Base-by-base conservation (phyloP, 2,329 filamentous ascomycete genomes). In the Westerdykella ornata region DNA sequence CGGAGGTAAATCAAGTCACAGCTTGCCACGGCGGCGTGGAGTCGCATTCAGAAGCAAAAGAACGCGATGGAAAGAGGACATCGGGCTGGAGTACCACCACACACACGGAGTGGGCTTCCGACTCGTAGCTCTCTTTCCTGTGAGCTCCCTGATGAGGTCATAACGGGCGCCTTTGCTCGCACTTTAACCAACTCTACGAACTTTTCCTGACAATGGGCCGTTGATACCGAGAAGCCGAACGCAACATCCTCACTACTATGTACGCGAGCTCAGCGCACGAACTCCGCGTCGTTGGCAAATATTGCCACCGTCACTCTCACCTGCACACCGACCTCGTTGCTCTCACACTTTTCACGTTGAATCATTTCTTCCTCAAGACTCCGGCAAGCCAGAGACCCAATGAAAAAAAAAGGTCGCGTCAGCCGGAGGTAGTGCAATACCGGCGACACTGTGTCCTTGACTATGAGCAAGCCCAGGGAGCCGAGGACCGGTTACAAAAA, bases 391-490 rank as follows among this genome's bases (percentile, higher is more conserved):
- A 38, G 38, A 48, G 37, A 42, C 42, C 56, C 41, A 54, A 62
- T 57, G 59, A 26, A 26, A 26, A 26, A 62, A 60, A 51, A 49
- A 43, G 36, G 28, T 85, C 78, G 82, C 82, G 74, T 84, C 80
- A 66, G 78, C 78, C 73, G 73, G 80, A 77, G 74, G 72, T 76
- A 85, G 82, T 85, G 82, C 80, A 76, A 82, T 78, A 80, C 80
- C 75, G 72, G 75, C 78, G 80, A 85, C 81, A 85, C 82, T 68
- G 77, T 85, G 80, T 22, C 75, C 39, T 22, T 29, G 35, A 45
- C 39, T 45, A 76, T 84, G 74, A 71, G 81, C 82, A 84, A 85
- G 83, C 81, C 74, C 80, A 84, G 82, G 77, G 81, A 76, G 60
- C 61, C 54, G 60, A 33, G 7, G 32, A 16, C 37, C 9, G 46